Evolutionary conservation across 441 rosid species (phyloP), one percentile per base, ranked within the genome.

Genomic region (Brassica hybrid): DNA sequence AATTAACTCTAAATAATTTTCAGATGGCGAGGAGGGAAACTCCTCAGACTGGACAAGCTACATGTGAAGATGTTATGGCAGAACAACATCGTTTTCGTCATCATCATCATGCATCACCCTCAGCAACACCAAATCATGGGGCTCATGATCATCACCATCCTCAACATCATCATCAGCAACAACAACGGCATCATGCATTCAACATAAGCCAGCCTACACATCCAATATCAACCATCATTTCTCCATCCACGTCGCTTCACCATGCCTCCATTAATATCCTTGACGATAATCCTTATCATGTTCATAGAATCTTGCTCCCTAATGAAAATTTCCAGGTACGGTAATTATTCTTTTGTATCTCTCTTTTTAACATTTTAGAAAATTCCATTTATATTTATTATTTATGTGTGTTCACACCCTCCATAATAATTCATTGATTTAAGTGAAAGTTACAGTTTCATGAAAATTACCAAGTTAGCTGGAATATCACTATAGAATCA

Each of bases 21-120:
- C 89, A 96, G 99, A 93, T 86, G 84, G 92, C 87, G 81, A 87
- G 83, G 84, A 92, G 91, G 81, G 96, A 89, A 86, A 84, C 76
- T 71, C 83, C 77, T 59, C 64, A 59, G 48, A 50, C 85, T 36
- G 78, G 38, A 16, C 80, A 80, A 12, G 87, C 84, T 82, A 85
- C 87, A 71, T 87, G 94, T 75, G 94, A 91, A 56, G 93, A 87
- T 65, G 70, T 75, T 50, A 75, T 79, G 75, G 75, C 65, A 32
- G 83, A 79, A 78, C 85, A 85, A 72, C 90, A 87, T 80, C 88
- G 86, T 9, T 71, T 21, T 60, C 79, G 59, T 58, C 85, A 77
- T 59, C 89, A 82, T 61, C 72, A 72, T 43, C 82, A 66, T 77
- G 88, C 82, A 85, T 83, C 97, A 85, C 77, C 97, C 83, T 69